These are phyloP conservation scores for Nemania sp. DNA, from an alignment of 2,329 filamentous ascomycete species.

Conservation along the genomic window DNA sequence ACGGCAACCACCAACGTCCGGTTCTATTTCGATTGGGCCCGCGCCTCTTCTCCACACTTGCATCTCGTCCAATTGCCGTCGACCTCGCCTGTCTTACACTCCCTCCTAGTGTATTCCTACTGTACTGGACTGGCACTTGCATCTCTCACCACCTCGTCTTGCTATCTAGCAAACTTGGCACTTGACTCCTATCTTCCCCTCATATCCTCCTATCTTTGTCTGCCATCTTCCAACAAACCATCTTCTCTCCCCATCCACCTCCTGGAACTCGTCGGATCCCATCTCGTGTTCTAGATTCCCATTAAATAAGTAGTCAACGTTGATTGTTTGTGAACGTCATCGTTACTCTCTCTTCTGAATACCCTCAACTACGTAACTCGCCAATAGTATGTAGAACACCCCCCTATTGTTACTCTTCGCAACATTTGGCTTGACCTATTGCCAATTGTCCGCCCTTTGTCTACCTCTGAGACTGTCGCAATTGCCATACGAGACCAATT, in stretches of 20 bases:
- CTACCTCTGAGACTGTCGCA: background rate
- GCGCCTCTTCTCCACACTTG: conserved; percentile 18
- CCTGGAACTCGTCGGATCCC: background rate
- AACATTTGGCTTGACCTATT: background rate
- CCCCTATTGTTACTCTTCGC: background rate
- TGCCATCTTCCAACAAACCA: conserved; percentile 16
- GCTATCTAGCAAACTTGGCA: background rate
- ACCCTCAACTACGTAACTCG: background rate
- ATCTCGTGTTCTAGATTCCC: background rate
- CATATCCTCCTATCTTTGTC: conserved; percentile 24
- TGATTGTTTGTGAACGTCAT: conserved; percentile 5
- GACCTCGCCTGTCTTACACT: conserved; percentile 14
- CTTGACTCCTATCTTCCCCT: conserved; percentile 25
- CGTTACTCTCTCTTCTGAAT: background rate
- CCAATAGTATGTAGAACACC: conserved; percentile 15
- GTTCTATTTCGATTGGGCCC: conserved; percentile 15
- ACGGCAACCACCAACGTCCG: background rate
- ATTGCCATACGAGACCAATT: background rate
- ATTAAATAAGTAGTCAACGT: conserved; percentile 4
- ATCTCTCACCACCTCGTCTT: background rate
- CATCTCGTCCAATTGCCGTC: conserved; percentile 21
- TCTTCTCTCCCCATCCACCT: conserved; percentile 12
- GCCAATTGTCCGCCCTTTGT: background rate
- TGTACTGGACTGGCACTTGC: background rate
- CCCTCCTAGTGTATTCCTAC: conserved; percentile 7